A percentile compares a stretch with the other conserved stretches of the same genome.
Conservation (phyloP, 805 yeast genomes). For the Metschnikowia continentalis region DNA sequence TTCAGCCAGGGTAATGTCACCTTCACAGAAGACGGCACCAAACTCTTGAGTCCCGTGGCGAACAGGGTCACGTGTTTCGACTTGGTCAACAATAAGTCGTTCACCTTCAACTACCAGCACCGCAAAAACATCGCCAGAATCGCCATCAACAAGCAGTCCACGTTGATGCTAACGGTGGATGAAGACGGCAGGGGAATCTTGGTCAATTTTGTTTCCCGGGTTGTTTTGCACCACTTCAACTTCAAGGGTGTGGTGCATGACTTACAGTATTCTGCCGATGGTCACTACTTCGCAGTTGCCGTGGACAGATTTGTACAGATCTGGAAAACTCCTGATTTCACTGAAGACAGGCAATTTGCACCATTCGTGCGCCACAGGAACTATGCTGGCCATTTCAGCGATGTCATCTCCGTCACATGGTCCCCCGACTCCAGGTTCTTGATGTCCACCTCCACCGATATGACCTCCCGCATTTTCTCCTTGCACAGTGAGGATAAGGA, state of each 20-base stretch:
- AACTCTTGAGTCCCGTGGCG: slow-evolving; percentile 87
- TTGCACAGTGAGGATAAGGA: slow-evolving; percentile 58
- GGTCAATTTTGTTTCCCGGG: slow-evolving; percentile 76
- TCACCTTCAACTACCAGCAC: slow-evolving; percentile 89
- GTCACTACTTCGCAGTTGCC: slow-evolving; percentile 81
- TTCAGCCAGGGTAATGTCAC: slow-evolving; percentile 88
- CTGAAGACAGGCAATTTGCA: slow-evolving; percentile 89
- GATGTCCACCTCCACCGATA: slow-evolving; percentile 81
- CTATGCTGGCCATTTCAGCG: slow-evolving; percentile 90
- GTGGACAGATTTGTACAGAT: slow-evolving; percentile 79
- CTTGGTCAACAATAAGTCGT: slow-evolving; percentile 75
- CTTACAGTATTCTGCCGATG: slow-evolving; percentile 83
- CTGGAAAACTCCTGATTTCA: slow-evolving; percentile 83
- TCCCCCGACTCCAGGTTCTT: slow-evolving; percentile 86
- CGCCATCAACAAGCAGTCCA: slow-evolving; percentile 79
- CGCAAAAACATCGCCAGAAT: slow-evolving; percentile 75
- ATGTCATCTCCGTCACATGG: slow-evolving; percentile 78
- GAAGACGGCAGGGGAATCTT: slow-evolving; percentile 90
- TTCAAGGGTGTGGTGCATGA: slow-evolving; percentile 76
- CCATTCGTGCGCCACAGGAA: slow-evolving; percentile 90
- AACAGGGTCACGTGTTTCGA: slow-evolving; percentile 89
- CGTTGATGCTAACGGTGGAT: slow-evolving; percentile 78
- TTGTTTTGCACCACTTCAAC: slow-evolving; percentile 90
- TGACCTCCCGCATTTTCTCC: slow-evolving; percentile 84
- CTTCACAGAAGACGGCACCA: slow-evolving; percentile 82